Percentiles rank a stretch among this genome's conserved stretches.
Conservation (phyloP, 2,329 filamentous ascomycete species). For the Pestalotiopsis sp. region DNA sequence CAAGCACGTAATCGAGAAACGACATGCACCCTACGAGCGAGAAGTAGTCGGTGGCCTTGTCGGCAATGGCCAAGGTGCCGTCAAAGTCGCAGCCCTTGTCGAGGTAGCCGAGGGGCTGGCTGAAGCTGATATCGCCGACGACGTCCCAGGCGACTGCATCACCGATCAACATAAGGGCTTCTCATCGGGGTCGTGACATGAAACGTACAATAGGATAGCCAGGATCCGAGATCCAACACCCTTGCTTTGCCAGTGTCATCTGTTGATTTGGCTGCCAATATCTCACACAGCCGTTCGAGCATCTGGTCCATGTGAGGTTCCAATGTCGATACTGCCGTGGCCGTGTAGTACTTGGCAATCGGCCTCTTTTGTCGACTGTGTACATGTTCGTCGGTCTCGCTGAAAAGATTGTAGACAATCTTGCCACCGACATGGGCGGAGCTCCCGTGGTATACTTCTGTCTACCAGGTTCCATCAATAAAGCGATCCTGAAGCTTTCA, state of each 20-base stretch:
- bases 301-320: slow-evolving; percentile 32
- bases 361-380: slow-evolving; percentile 39
- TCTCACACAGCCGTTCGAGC: neutral
- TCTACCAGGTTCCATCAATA: slow-evolving; percentile 22
- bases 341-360: slow-evolving; percentile 38
- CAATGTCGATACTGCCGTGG: slow-evolving; percentile 25
- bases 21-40: neutral
- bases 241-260: neutral
- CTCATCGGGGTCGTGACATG: neutral
- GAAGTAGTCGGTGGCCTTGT: slow-evolving; percentile 37
- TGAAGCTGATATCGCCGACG: slow-evolving; percentile 45
- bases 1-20: neutral
- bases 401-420: slow-evolving; percentile 41
- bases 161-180: neutral
- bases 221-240: neutral
- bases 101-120: slow-evolving; percentile 44
- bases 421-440: slow-evolving; percentile 35
- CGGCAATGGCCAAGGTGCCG: slow-evolving; percentile 34
- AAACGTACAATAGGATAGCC: neutral
- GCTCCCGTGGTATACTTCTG: slow-evolving; percentile 39
- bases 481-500: neutral
- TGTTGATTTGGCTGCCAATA: neutral
- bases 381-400: slow-evolving; percentile 30
- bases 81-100: slow-evolving; percentile 38
- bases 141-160: slow-evolving; percentile 39